Percentiles rank a stretch among this genome's conserved stretches.
These are phyloP conservation scores for Phytophthora crassamura DNA, from an alignment of 352 stramenopile genomes.

Conservation along the genomic window DNA sequence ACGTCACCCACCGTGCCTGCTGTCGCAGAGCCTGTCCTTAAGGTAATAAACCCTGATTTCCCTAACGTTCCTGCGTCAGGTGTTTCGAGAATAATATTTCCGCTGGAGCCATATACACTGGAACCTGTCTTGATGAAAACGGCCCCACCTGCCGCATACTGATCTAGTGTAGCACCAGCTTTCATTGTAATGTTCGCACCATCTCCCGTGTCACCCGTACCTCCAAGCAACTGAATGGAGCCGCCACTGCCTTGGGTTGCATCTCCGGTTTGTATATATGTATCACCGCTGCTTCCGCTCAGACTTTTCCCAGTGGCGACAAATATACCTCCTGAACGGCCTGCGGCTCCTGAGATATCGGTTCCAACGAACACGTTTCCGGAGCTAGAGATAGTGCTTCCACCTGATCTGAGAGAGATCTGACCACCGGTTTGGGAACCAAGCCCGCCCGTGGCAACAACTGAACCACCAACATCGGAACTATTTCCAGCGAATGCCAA, in stretches of 20 bases:
- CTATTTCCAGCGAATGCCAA: constrained; percentile 31
- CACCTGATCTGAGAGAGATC: constrained; percentile 29
- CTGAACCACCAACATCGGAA: constrained; percentile 29
- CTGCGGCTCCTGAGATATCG: constrained; percentile 23
- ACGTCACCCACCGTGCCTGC: constrained; percentile 21
- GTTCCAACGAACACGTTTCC: constrained; percentile 24
- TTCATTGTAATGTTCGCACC: constrained; percentile 29
- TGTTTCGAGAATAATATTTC: constrained; percentile 19
- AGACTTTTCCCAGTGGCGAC: constrained; percentile 30
- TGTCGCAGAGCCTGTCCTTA: constrained; percentile 14
- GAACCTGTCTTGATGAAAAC: constrained; percentile 17
- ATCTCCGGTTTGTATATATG: constrained; percentile 37
- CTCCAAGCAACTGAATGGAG: constrained; percentile 32
- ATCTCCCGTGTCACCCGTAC: constrained; percentile 29
- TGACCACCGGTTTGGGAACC: constrained; percentile 36
- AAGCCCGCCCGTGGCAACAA: constrained; percentile 26
- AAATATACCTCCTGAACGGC: constrained; percentile 26
- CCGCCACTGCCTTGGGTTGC: constrained; percentile 34
- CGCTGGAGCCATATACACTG: constrained; percentile 29
- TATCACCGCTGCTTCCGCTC: constrained; percentile 30
- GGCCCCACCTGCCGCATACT: constrained; percentile 26
- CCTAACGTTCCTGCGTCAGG: constrained; percentile 25
- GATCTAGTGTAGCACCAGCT: constrained; percentile 27
- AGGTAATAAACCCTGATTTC: constrained; percentile 20
- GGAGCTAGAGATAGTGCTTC: constrained; percentile 30